Evolutionary conservation across 495 filamentous ascomycete genomes (phyloP).

Genomic region (Penicillium taxi): DNA sequence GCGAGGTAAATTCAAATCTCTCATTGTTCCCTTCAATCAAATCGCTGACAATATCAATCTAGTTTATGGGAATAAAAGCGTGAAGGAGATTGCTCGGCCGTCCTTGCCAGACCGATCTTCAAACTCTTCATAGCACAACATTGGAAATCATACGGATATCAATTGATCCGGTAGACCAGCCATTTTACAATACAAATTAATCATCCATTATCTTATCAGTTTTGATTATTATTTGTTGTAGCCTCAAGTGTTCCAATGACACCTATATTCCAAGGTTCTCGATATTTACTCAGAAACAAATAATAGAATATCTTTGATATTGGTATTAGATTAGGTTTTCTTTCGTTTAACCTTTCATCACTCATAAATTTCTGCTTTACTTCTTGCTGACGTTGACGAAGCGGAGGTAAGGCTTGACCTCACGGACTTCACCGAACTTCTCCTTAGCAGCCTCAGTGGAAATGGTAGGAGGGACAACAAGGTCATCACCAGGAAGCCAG

Average conservation of each 20-base stretch:
- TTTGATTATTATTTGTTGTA: no score
- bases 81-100: conserved; percentile 4
- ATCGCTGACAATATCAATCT: conserved; percentile 1
- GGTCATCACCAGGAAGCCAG: conserved; percentile 57
- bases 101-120: no score
- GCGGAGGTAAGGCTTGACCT: conserved; percentile 54
- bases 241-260: no score
- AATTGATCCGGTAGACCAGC: no score
- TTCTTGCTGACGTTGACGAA: conserved; percentile 37
- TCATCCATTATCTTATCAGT: no score
- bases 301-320: no score
- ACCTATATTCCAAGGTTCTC: no score
- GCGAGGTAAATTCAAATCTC: conserved; percentile 11
- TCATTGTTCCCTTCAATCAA: not conserved
- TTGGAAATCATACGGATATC: no score
- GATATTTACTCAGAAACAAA: no score
- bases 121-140: no score
- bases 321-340: conserved; percentile 15
- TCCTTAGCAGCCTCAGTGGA: conserved; percentile 54
- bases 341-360: conserved; percentile 14
- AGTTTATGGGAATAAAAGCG: conserved; percentile 17
- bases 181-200: no score
- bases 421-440: conserved; percentile 59
- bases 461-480: conserved; percentile 58
- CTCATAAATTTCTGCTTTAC: conserved; percentile 21